phyloP scores from a whole-genome alignment of 106 monocot species.

The Phalaenopsis aphrodite region DNA sequence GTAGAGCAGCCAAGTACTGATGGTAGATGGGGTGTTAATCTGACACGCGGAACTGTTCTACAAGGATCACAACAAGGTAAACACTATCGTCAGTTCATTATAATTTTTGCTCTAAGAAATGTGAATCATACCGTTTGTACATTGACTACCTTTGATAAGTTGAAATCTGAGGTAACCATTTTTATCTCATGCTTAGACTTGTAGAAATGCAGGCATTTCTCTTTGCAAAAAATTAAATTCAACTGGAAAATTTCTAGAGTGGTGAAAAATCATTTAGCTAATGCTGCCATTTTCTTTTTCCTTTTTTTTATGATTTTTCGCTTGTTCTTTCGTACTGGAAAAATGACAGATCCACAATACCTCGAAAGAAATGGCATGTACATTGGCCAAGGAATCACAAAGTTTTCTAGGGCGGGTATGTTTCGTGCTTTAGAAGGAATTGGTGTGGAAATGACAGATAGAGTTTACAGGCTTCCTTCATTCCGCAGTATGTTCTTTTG shows the following conservation, averaged over 20 bases:
- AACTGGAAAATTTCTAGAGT: not conserved
- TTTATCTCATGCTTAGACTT: not conserved
- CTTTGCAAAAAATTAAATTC: not conserved
- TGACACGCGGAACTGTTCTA: constrained; percentile 82
- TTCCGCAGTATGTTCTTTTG: constrained; percentile 54
- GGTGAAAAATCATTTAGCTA: not conserved
- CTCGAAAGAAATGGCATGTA: constrained; percentile 75
- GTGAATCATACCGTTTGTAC: not conserved
- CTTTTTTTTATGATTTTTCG: not conserved
- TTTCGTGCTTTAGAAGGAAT: constrained; percentile 81
- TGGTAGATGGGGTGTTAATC: constrained; percentile 65
- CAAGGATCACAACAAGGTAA: constrained; percentile 63
- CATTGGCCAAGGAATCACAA: constrained; percentile 69
- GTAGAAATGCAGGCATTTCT: not conserved
- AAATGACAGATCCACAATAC: constrained; percentile 73
- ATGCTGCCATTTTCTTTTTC: not conserved
- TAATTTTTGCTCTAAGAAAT: not conserved
- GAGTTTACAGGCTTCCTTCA: constrained; percentile 86
- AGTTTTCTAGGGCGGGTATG: constrained; percentile 80
- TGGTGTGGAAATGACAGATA: constrained; percentile 73
- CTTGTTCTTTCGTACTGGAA: not conserved
- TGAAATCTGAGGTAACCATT: not conserved
- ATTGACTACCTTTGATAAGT: not conserved
- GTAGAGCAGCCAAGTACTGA: constrained; percentile 56
- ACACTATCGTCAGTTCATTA: constrained; percentile 2